These are phyloP conservation scores for Priceomyces fermenticarens DNA, from an alignment of 805 yeast genomes.

Conservation along the genomic window DNA sequence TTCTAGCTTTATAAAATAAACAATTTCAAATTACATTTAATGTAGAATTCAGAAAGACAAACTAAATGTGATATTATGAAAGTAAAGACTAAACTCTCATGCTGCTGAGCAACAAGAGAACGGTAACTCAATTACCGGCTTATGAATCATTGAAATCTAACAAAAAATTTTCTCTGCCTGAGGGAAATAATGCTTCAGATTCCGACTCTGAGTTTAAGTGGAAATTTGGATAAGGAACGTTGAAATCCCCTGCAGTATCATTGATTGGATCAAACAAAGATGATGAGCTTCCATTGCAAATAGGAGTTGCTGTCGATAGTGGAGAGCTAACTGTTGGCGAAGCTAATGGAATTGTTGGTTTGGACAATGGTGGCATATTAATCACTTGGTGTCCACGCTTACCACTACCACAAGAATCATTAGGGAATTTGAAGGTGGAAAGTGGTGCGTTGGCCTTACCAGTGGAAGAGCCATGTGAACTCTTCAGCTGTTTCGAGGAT, in stretches of 20 bases:
- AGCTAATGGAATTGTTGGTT: slow-evolving; percentile 9
- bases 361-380: slow-evolving; percentile 3
- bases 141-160: background rate
- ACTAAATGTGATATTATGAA: background rate
- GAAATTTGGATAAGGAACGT: slow-evolving; percentile 17
- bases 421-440: slow-evolving; percentile 10
- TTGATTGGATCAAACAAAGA: slow-evolving; percentile 35
- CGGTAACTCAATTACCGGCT: slow-evolving; percentile 1
- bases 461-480: background rate
- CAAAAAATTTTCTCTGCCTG: slow-evolving; percentile 14
- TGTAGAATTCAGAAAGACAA: background rate
- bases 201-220: background rate
- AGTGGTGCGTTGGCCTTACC: slow-evolving; percentile 2
- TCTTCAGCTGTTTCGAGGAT: too few species aligned
- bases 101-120: background rate
- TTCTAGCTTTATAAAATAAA: slow-evolving; percentile 1
- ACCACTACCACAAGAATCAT: slow-evolving; percentile 3
- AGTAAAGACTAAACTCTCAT: too few species aligned
- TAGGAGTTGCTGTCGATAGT: slow-evolving; percentile 27
- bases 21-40: background rate
- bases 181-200: slow-evolving; percentile 14
- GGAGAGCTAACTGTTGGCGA: slow-evolving; percentile 38
- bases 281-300: slow-evolving; percentile 15
- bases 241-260: slow-evolving; percentile 38
- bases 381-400: background rate